These are phyloP conservation scores for Neurospora sp. DNA, from an alignment of 495 filamentous ascomycete species.

Conservation along the genomic window DNA sequence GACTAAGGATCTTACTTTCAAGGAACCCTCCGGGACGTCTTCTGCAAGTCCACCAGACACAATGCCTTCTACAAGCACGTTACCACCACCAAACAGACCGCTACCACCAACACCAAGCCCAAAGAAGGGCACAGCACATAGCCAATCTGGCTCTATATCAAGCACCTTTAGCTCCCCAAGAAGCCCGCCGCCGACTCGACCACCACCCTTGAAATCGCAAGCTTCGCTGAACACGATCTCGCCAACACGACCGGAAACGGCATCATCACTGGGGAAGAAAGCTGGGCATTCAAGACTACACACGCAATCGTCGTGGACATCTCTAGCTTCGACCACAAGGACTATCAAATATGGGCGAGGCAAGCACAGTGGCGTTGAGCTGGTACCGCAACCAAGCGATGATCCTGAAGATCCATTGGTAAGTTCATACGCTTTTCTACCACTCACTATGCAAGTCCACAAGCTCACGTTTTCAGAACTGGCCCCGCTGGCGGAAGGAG, in stretches of 20 bases:
- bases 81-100: constrained; percentile 20
- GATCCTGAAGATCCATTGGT: constrained; percentile 40
- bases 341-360: constrained; percentile 37
- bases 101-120: constrained; percentile 17
- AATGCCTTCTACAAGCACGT: constrained; percentile 4
- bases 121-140: constrained; percentile 1
- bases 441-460: not conserved
- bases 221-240: constrained; percentile 18
- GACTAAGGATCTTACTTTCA: constrained; percentile 9
- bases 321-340: constrained; percentile 22
- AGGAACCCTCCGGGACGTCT: not conserved
- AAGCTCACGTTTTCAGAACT: constrained; percentile 28
- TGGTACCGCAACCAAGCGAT: constrained; percentile 40
- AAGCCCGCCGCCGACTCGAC: constrained; percentile 11
- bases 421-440: constrained; percentile 2
- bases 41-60: not conserved
- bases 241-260: constrained; percentile 19
- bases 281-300: constrained; percentile 20
- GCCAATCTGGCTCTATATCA: constrained; percentile 2
- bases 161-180: constrained; percentile 4
- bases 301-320: constrained; percentile 25
- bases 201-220: constrained; percentile 13
- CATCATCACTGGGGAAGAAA: constrained; percentile 5
- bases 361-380: constrained; percentile 30
- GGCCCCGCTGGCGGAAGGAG: constrained; percentile 40